phyloP scores from a whole-genome alignment of 2,329 filamentous ascomycete species.

The Aspergillus versicolor region DNA sequence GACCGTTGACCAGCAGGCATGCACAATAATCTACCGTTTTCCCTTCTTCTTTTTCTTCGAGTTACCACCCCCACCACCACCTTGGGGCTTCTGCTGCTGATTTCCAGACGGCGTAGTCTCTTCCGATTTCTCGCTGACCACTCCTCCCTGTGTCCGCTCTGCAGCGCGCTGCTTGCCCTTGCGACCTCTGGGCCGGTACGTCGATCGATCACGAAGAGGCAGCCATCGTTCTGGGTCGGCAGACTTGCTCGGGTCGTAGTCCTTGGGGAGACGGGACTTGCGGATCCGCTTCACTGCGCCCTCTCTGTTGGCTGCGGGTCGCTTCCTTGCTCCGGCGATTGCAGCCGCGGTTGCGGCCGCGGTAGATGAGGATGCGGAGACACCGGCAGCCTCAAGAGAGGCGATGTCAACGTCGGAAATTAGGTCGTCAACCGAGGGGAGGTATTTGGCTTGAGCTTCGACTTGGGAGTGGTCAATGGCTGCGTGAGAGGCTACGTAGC shows the following conservation, averaged over 20 bases:
- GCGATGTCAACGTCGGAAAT: slow-evolving; percentile 44
- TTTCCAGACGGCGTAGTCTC: slow-evolving; percentile 36
- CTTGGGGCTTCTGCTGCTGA: slow-evolving; percentile 32
- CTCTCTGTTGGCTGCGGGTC: slow-evolving; percentile 33
- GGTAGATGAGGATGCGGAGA: slow-evolving; percentile 35
- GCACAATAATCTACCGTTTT: slow-evolving; percentile 40
- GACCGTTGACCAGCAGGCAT: background rate
- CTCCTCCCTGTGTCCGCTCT: slow-evolving; percentile 81
- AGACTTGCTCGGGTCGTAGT: slow-evolving; percentile 69
- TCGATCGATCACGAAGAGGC: slow-evolving; percentile 82
- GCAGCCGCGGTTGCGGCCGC: slow-evolving; percentile 32
- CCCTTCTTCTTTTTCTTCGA: slow-evolving; percentile 54
- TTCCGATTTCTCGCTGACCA: slow-evolving; percentile 71
- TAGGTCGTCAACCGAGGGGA: slow-evolving; percentile 43
- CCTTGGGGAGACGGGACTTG: slow-evolving; percentile 49
- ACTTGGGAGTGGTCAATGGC: slow-evolving; percentile 44
- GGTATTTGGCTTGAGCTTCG: slow-evolving; percentile 35
- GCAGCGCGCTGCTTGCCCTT: slow-evolving; percentile 82
- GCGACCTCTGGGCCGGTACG: slow-evolving; percentile 85
- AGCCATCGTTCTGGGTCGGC: slow-evolving; percentile 92
- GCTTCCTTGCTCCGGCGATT: slow-evolving; percentile 41
- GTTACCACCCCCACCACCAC: slow-evolving; percentile 39
- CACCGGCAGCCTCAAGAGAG: slow-evolving; percentile 46
- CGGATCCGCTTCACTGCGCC: slow-evolving; percentile 43
- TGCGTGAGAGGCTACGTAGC: slow-evolving; percentile 80